These are phyloP conservation scores for Baudoinia panamericana DNA, from an alignment of 495 filamentous ascomycete species.

Conservation along the genomic window DNA sequence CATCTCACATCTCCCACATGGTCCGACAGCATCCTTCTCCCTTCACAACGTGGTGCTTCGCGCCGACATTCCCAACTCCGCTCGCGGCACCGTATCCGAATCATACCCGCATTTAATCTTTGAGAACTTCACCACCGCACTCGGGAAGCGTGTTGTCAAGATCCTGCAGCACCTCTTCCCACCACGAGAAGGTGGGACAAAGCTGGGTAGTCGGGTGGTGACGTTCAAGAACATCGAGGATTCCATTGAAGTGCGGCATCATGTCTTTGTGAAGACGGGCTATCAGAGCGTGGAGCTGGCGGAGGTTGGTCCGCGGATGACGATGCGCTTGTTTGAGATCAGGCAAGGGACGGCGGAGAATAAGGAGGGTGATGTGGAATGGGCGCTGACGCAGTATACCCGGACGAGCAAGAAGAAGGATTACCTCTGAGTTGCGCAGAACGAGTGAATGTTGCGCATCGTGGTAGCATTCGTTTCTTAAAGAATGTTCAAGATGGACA, in stretches of 20 bases:
- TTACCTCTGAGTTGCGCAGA: slow-evolving; percentile 45
- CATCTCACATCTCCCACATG: slow-evolving; percentile 81
- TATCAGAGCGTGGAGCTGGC: slow-evolving; percentile 84
- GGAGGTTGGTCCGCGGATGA: slow-evolving; percentile 92
- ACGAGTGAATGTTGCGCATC: no score
- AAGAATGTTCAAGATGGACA: no score
- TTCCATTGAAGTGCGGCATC: slow-evolving; percentile 73
- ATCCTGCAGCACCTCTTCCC: slow-evolving; percentile 93
- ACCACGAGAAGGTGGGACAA: slow-evolving; percentile 62
- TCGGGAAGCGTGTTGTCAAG: slow-evolving; percentile 78
- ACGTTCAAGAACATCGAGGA: slow-evolving; percentile 94
- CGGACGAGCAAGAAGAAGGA: slow-evolving; percentile 86
- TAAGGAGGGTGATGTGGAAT: slow-evolving; percentile 92
- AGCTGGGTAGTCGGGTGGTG: slow-evolving; percentile 76
- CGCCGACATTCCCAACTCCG: slow-evolving; percentile 78
- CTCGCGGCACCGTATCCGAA: slow-evolving; percentile 83
- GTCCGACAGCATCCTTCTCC: slow-evolving; percentile 80
- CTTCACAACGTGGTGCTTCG: slow-evolving; percentile 91
- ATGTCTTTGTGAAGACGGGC: slow-evolving; percentile 70
- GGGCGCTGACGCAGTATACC: slow-evolving; percentile 89
- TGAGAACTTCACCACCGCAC: slow-evolving; percentile 71
- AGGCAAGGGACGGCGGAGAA: slow-evolving; percentile 86
- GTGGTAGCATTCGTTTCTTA: no score
- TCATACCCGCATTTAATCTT: slow-evolving; percentile 92
- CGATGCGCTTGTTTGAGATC: slow-evolving; percentile 92